Percentiles rank a stretch among this genome's conserved stretches.
Conservation (phyloP, 2,329 filamentous ascomycete genomes). For the Leptosphaerulina australis region DNA sequence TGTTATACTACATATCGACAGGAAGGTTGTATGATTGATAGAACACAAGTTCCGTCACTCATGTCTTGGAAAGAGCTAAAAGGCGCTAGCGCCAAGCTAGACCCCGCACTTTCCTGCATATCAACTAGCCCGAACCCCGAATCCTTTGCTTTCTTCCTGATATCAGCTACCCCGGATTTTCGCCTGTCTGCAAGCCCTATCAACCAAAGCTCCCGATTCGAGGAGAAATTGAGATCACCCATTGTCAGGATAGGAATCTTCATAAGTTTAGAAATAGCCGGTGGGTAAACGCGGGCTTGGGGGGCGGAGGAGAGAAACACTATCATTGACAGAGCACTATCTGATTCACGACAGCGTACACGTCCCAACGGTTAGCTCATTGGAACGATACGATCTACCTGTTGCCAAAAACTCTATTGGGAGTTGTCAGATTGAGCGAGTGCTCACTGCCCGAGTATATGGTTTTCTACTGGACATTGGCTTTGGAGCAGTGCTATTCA, state of each 20-base stretch:
- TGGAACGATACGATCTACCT: too few species aligned
- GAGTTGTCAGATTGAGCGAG: too few species aligned
- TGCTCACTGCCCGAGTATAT: too few species aligned
- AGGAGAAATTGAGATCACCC: background rate
- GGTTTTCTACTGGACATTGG: too few species aligned
- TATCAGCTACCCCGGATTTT: background rate
- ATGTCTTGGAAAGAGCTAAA: background rate
- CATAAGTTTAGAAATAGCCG: background rate
- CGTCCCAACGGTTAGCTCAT: too few species aligned
- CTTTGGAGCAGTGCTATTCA: too few species aligned
- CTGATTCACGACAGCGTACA: too few species aligned
- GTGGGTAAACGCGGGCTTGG: background rate
- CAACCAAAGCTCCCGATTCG: background rate
- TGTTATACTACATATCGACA: background rate
- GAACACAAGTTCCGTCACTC: background rate
- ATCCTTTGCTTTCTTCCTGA: background rate
- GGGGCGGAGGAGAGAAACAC: too few species aligned
- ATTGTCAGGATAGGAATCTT: background rate
- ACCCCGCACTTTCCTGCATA: conserved; percentile 2
- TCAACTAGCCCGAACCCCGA: background rate
- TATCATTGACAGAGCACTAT: too few species aligned
- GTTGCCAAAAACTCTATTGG: too few species aligned
- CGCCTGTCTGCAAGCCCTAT: background rate
- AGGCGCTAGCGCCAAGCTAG: conserved; percentile 1
- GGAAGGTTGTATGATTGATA: background rate